Evolutionary conservation across 1,284 basidiomycete species (phyloP).

Genomic region (Wallemia ichthyophaga): DNA sequence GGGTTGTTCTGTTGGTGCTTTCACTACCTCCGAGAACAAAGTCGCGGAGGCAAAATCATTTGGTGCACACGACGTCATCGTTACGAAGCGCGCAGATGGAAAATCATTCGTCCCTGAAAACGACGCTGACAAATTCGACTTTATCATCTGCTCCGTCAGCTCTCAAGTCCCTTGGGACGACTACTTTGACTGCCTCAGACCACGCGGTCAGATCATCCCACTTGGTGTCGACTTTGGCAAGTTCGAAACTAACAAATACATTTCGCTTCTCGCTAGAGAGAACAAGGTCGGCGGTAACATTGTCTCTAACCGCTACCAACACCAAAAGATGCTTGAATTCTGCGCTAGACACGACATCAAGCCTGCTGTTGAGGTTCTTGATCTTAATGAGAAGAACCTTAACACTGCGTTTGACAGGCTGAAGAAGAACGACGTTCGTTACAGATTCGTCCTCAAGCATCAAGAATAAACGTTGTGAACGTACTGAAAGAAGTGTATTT

Average conservation of each 20-base stretch:
- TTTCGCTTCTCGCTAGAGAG: conserved; percentile 16
- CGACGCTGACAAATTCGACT: not conserved
- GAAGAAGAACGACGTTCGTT: not conserved
- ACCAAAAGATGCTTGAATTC: conserved; percentile 16
- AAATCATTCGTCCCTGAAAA: not conserved
- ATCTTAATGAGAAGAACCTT: not conserved
- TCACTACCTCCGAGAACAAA: conserved; percentile 16
- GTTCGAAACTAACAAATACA: conserved; percentile 15
- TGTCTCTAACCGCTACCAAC: conserved; percentile 17
- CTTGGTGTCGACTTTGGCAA: conserved; percentile 5
- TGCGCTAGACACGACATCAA: conserved; percentile 14
- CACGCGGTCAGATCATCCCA: not conserved
- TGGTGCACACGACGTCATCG: not conserved
- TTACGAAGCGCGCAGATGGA: not conserved
- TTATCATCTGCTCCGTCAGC: not conserved
- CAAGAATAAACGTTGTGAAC: not conserved
- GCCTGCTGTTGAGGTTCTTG: conserved; percentile 17
- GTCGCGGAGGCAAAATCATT: conserved; percentile 9
- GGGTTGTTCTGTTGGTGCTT: conserved; percentile 2
- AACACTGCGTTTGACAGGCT: not conserved
- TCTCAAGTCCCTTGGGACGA: not conserved
- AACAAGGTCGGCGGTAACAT: conserved; percentile 16
- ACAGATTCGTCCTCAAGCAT: not conserved
- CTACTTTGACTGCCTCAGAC: not conserved
- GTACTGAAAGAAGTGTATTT: too few relatives aligned